Evolutionary conservation across 2,329 filamentous ascomycete species (phyloP).

Genomic region (Ilyonectria mors-panacis): DNA sequence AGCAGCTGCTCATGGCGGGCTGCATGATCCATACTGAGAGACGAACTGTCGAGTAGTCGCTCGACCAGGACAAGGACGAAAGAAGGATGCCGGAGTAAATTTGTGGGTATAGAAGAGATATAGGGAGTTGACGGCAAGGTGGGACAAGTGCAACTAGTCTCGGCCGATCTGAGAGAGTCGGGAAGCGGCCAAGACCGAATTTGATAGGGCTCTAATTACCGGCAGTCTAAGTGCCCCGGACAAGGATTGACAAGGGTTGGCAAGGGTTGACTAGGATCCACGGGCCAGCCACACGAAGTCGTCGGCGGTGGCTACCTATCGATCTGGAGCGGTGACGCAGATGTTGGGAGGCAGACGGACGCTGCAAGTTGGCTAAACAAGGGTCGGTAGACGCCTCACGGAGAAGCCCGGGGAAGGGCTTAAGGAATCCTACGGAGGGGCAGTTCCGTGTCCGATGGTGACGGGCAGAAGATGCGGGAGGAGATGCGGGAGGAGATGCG

Average conservation of each 20-base stretch:
- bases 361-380: background rate
- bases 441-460: background rate
- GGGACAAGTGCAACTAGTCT: background rate
- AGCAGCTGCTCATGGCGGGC: conserved; percentile 63
- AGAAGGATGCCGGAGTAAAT: conserved; percentile 12
- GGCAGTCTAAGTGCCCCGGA: conserved; percentile 8
- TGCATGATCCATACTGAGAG: conserved; percentile 53
- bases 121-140: conserved; percentile 9
- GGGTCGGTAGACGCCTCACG: background rate
- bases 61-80: background rate
- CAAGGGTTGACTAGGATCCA: conserved; percentile 14
- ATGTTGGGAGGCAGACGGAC: background rate
- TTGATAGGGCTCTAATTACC: conserved; percentile 9
- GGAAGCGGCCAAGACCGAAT: conserved; percentile 5
- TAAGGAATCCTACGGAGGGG: background rate
- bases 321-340: background rate
- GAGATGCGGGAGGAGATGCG: background rate
- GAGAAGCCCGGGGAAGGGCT: background rate
- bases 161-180: conserved; percentile 7
- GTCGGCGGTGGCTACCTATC: background rate
- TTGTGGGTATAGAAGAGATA: conserved; percentile 18
- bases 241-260: conserved; percentile 3
- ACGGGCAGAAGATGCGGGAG: background rate
- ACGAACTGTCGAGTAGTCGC: conserved; percentile 6
- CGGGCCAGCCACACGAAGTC: conserved; percentile 4